These are phyloP conservation scores for Immersiporthe knoxdaviesiana DNA, from an alignment of 2,329 filamentous ascomycete species.

Conservation along the genomic window DNA sequence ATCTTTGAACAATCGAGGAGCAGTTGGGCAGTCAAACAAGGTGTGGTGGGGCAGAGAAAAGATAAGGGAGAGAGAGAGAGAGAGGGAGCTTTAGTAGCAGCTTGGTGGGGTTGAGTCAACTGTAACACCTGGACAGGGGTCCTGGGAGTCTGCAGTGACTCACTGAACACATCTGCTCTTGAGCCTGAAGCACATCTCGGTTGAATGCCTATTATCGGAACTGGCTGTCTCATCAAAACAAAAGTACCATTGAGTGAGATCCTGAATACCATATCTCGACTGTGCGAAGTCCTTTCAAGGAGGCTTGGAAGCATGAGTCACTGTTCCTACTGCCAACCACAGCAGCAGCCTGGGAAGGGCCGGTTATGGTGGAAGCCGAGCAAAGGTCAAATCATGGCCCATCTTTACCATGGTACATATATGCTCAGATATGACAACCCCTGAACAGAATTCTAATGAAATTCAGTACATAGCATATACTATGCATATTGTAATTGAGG, in stretches of 20 bases:
- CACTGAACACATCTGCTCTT: background rate
- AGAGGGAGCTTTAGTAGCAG: constrained; percentile 8
- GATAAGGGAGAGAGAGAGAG: constrained; percentile 26
- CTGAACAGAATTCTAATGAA: too few species aligned
- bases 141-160: background rate
- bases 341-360: background rate
- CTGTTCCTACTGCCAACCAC: background rate
- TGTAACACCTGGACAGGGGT: background rate
- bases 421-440: too few species aligned
- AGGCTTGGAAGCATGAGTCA: background rate
- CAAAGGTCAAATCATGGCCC: background rate
- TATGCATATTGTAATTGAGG: too few species aligned
- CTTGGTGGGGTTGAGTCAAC: constrained; percentile 27
- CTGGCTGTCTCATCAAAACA: background rate
- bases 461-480: too few species aligned
- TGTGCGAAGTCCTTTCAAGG: background rate
- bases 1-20: constrained; percentile 6
- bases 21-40: constrained; percentile 8
- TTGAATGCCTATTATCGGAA: background rate
- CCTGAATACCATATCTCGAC: background rate
- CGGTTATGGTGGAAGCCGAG: background rate
- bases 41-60: constrained; percentile 30
- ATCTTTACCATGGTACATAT: too few species aligned
- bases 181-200: background rate
- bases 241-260: background rate